phyloP scores from a whole-genome alignment of 1,284 basidiomycete genomes.

The Cutaneotrichosporon dermatis region DNA sequence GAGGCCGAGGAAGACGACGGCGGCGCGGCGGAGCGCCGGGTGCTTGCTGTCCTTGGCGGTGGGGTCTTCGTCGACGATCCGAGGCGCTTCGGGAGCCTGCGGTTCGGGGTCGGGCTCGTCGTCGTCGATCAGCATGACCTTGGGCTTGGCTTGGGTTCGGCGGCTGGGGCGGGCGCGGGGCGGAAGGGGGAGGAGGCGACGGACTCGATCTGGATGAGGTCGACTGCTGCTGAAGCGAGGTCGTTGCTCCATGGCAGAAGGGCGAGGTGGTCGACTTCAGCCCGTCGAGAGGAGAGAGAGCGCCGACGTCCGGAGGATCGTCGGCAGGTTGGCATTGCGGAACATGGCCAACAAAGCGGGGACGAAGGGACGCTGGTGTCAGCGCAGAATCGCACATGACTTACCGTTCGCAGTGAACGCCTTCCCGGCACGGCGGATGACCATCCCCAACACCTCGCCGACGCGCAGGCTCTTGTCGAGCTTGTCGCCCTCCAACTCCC shows the following conservation, averaged over 20 bases:
- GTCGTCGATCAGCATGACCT: constrained; percentile 19
- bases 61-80: constrained; percentile 56
- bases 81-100: constrained; percentile 8
- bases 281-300: constrained; percentile 74
- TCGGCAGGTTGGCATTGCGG: constrained; percentile 60
- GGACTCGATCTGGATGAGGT: constrained; percentile 72
- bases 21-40: constrained; percentile 73
- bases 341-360: constrained; percentile 64
- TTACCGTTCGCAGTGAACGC: constrained; percentile 66
- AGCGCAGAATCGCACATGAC: constrained; percentile 29
- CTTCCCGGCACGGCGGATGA: constrained; percentile 69
- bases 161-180: neutral
- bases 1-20: constrained; percentile 68
- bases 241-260: constrained; percentile 62
- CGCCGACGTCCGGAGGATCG: constrained; percentile 70
- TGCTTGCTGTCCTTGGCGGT: constrained; percentile 59
- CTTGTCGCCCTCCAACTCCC: constrained; percentile 58
- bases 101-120: constrained; percentile 21
- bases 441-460: constrained; percentile 79
- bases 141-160: constrained; percentile 3
- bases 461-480: constrained; percentile 74
- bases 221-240: constrained; percentile 63
- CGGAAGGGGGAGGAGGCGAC: constrained; percentile 30
- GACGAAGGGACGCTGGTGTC: constrained; percentile 62
- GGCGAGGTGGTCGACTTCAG: constrained; percentile 61